phyloP scores from a whole-genome alignment of 768 basidiomycete genomes.

The Pleurotus sapidus region DNA sequence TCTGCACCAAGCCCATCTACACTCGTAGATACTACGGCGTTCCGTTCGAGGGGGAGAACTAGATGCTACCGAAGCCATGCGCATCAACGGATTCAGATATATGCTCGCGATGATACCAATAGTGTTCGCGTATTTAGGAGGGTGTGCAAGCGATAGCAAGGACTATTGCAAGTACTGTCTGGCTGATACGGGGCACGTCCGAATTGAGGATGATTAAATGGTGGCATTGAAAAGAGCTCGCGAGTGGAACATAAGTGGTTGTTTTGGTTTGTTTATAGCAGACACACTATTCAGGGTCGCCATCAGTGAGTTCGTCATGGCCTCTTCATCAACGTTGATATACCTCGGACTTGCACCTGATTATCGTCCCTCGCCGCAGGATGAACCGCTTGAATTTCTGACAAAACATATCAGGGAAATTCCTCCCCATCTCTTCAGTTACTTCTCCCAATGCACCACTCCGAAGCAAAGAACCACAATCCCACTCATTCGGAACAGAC shows the following conservation, averaged over 20 bases:
- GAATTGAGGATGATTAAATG: too few species aligned
- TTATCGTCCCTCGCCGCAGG: slow-evolving; percentile 58
- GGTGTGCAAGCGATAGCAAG: too few species aligned
- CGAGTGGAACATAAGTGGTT: too few species aligned
- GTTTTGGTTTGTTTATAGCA: too few species aligned
- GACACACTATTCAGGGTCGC: too few species aligned
- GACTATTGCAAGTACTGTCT: too few species aligned
- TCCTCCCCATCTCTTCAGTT: slow-evolving; percentile 27
- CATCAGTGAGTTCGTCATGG: not conserved
- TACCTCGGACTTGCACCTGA: slow-evolving; percentile 58
- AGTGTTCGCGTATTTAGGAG: too few species aligned
- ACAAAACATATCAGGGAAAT: slow-evolving; percentile 28
- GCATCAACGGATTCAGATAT: not conserved
- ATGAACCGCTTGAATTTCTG: slow-evolving; percentile 64
- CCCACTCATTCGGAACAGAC: slow-evolving; percentile 67
- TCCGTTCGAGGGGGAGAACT: not conserved
- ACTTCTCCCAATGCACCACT: slow-evolving; percentile 43
- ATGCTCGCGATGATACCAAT: too few species aligned
- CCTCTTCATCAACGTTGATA: slow-evolving; percentile 33
- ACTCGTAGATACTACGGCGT: slow-evolving; percentile 15
- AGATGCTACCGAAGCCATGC: not conserved
- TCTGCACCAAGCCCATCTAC: slow-evolving; percentile 57
- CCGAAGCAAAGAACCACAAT: slow-evolving; percentile 68
- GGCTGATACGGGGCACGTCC: too few species aligned
- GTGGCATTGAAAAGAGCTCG: too few species aligned